Percentiles rank a stretch among this genome's conserved stretches.
Evolutionary conservation across 805 yeast genomes (phyloP).

Genomic region (Metschnikowia amazonensis): DNA sequence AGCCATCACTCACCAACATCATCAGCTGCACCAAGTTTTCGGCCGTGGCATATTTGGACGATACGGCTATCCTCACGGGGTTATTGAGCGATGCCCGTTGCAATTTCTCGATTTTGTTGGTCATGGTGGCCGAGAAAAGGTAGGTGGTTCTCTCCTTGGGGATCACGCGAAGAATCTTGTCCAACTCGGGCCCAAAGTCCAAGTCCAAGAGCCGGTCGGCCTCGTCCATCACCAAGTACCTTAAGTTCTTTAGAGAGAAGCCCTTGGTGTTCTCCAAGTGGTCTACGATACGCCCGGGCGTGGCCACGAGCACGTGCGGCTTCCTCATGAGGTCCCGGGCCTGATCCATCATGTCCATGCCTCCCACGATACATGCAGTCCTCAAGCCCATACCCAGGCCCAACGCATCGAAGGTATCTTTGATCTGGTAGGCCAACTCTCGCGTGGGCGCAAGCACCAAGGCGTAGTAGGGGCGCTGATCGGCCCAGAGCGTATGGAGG

Average conservation of each 20-base stretch:
- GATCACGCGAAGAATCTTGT: constrained; percentile 75
- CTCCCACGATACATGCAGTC: constrained; percentile 88
- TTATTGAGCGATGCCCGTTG: constrained; percentile 87
- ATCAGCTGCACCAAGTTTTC: constrained; percentile 87
- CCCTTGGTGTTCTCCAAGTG: constrained; percentile 92
- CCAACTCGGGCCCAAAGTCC: constrained; percentile 95
- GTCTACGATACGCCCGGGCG: constrained; percentile 92
- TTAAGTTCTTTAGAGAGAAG: constrained; percentile 71
- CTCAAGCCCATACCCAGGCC: constrained; percentile 92
- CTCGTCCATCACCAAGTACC: constrained; percentile 90
- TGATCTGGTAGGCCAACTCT: constrained; percentile 82
- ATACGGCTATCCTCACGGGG: constrained; percentile 90
- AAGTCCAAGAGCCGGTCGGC: constrained; percentile 93
- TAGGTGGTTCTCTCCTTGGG: constrained; percentile 84
- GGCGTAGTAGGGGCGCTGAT: constrained; percentile 83
- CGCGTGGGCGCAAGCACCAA: constrained; percentile 85
- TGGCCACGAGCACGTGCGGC: constrained; percentile 93
- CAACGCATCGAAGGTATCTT: constrained; percentile 91
- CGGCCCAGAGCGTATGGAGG: constrained; percentile 84
- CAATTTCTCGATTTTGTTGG: constrained; percentile 88
- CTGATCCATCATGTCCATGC: constrained; percentile 98
- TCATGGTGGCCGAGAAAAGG: constrained; percentile 94
- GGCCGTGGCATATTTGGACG: constrained; percentile 86
- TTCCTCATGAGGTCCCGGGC: constrained; percentile 89
- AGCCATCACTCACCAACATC: constrained; percentile 88